Evolutionary conservation across 2,329 filamentous ascomycete genomes (phyloP), one percentile per base, ranked within the genome.

Genomic region (Cladorrhinum sp.): DNA sequence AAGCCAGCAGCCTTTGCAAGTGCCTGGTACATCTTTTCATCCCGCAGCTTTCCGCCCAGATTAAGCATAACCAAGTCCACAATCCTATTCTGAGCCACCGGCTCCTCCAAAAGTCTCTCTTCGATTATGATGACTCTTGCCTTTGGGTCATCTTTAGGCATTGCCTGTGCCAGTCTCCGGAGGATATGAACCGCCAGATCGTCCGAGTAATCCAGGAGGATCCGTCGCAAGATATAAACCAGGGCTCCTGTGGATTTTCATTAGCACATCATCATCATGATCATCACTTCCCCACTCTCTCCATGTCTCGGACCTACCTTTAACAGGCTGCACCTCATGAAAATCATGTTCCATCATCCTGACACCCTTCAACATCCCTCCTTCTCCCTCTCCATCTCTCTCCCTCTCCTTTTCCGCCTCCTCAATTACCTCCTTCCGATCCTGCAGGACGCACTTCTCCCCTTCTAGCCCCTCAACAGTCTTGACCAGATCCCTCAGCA

Each of bases 181-280:
- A 71, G 61, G 36, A 71, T 67, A 2, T 59, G 58, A 1, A 50
- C 55, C 10, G 66, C 66, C 20, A 64, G 56, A 8, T 52, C 29
- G 36, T 72, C 70, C 45, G 68, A 63, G 59, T 71, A 72, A 55
- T 72, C 68, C 36, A 71, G 67, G 4, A 73, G 62, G n/a, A 71
- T 62, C 13, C 69, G 63, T 2, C 67, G 65, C 23, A 72, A 61
- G 50, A 69, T 57, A 59, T 73, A 72, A 7, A 71, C 62, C 6
- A 61, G 25, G 0, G 70, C 70, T 3, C 68, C 70, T 69, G 12
- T 4, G 8, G 13, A 50, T 13, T 2, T 32, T 41, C 24, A 55
- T 38, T 50, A 9, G 41, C 18, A 41, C 13, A 8, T 25, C 18
- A 16, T 7, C 24, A n/a, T 12, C 10, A 23, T 2, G 18, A 16